Conservation (phyloP, 2,329 filamentous ascomycete species). For the Phaeosphaeriaceae sp. region DNA sequence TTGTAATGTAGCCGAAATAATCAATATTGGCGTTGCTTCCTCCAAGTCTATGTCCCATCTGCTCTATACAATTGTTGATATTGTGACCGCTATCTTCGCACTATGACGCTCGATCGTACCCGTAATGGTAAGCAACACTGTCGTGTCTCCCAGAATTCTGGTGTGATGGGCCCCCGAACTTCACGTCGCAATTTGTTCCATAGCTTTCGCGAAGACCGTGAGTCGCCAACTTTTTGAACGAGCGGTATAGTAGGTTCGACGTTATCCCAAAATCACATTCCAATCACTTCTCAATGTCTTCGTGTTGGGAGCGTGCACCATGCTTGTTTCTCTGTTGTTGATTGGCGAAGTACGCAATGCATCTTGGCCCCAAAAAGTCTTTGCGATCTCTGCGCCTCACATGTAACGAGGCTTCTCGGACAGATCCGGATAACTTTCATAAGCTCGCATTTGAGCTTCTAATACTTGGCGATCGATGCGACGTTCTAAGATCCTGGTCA, state of each 20-base stretch:
- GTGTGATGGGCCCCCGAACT: neutral
- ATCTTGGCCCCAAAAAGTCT: neutral
- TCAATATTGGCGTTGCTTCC: neutral
- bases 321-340: neutral
- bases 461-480: slow-evolving; percentile 20
- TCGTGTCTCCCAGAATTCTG: too few relatives aligned
- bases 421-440: slow-evolving; percentile 2
- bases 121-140: too few relatives aligned
- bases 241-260: neutral
- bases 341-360: neutral
- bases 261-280: too few relatives aligned
- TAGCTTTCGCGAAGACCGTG: neutral
- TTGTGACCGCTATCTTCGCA: too few relatives aligned
- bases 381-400: neutral
- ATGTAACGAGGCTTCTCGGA: slow-evolving; percentile 5
- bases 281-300: too few relatives aligned
- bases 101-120: too few relatives aligned
- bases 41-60: neutral
- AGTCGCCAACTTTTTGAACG: neutral
- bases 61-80: neutral
- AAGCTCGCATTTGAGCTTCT: slow-evolving; percentile 16
- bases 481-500: slow-evolving; percentile 14
- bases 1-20: neutral
- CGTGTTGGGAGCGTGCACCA: neutral
- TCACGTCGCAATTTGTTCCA: neutral